Base-by-base conservation (phyloP, 1,139 yeast species). In the Suhomyces atakaporum region DNA sequence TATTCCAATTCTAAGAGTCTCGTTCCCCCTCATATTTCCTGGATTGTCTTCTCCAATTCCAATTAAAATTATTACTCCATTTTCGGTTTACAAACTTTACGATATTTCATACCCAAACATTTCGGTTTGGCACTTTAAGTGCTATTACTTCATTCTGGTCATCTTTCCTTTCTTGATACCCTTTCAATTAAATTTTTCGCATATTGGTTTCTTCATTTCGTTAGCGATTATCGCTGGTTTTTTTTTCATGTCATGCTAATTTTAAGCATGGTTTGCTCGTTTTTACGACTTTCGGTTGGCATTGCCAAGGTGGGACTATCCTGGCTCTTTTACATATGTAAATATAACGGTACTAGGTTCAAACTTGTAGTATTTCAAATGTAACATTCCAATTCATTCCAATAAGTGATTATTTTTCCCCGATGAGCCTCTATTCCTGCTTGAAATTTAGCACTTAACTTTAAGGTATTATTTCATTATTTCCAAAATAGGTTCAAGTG, bases 231-330 rank as follows among this genome's bases (percentile, higher is more conserved):
- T 6, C 20, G 20, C 7, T 18, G 12, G 22, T 5, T 15, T 15
- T 26, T n/a, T n/a, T 26, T 15, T 26, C 29, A 26, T 26, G 29
- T 11, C 10, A 4, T 12, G n/a, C n/a, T n/a, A n/a, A 19, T 9
- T 22, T 22, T 10, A 5, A 5, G 26, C 26, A 12, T 12, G 15
- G 12, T 24, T n/a, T 12, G 15, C 12, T 27, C 16, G 14, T 18
- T 12, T 27, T 11, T 19, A 7, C 22, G 23, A 27, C 16, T 27
- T 27, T 27, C 30, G 30, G 30, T 18, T 27, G 23, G 29, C 29
- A 7, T 26, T 12, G 29, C 29, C 29, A 26, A 16, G 21, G 29
- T 16, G 30, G 30, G 15, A 16, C 18, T 18, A 12, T 7, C 26
- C 14, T 12, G 14, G 26, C 12, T n/a, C n/a, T 24, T 24, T 12